Conservation (phyloP, 345 rosid genomes). For the Lepidium africanum region DNA sequence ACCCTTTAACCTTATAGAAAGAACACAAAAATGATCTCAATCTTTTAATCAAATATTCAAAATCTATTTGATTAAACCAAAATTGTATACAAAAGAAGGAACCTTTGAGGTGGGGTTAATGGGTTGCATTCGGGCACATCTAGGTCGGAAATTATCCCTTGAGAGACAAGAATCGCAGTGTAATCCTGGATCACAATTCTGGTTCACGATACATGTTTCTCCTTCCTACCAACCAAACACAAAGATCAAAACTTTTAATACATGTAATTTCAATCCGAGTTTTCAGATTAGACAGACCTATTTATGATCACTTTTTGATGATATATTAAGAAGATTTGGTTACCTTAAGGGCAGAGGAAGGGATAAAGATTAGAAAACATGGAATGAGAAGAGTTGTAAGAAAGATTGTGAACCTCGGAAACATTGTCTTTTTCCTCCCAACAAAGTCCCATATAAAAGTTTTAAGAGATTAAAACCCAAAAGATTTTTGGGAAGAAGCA, state of each 20-base stretch:
- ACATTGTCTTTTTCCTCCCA: constrained; percentile 17
- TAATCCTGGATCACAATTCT: constrained; percentile 56
- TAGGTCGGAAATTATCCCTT: constrained; percentile 53
- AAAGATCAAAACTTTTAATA: not conserved
- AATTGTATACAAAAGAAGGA: not conserved
- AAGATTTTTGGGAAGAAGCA: constrained; percentile 14
- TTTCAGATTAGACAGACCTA: not conserved
- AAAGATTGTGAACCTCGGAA: constrained; percentile 31
- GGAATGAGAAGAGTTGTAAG: constrained; percentile 26
- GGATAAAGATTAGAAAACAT: constrained; percentile 29
- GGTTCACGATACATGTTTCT: constrained; percentile 48
- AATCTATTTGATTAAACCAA: not conserved
- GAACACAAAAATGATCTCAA: not conserved
- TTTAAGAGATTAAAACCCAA: not conserved
- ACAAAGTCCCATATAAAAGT: constrained; percentile 14
- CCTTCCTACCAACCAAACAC: constrained; percentile 48
- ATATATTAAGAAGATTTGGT: not conserved
- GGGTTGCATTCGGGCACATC: constrained; percentile 67
- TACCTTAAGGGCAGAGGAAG: constrained; percentile 60
- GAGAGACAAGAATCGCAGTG: constrained; percentile 67
- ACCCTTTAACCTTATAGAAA: constrained; percentile 38
- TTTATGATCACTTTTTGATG: not conserved
- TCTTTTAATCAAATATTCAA: not conserved
- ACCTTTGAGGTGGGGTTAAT: constrained; percentile 56
- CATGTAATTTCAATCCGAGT: not conserved